Conservation (phyloP, 1,139 yeast genomes). For the Candida freyschussii region DNA sequence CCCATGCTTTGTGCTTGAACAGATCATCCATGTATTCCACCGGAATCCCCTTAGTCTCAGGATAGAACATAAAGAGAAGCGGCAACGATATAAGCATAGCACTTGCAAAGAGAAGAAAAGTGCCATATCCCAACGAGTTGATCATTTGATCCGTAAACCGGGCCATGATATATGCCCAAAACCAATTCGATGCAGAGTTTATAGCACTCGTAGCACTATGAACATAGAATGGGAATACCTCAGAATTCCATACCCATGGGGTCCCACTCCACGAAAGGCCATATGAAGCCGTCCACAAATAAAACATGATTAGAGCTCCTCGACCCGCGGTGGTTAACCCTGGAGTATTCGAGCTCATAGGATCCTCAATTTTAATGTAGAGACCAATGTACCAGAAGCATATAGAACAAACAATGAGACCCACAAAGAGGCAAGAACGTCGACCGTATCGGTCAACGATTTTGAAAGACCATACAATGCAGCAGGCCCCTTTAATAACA, state of each 20-base stretch:
- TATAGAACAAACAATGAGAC: constrained; percentile 41
- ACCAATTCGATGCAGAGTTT: constrained; percentile 41
- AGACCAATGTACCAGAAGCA: constrained; percentile 46
- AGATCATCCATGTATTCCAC: constrained; percentile 38
- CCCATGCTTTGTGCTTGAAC: constrained; percentile 27
- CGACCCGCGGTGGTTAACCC: constrained; percentile 36
- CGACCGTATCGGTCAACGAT: constrained; percentile 16
- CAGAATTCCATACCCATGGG: constrained; percentile 42
- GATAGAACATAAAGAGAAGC: constrained; percentile 35
- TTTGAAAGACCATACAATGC: constrained; percentile 31
- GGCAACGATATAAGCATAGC: constrained; percentile 33
- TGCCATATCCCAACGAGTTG: constrained; percentile 35
- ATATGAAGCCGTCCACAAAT: constrained; percentile 41
- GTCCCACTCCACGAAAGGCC: constrained; percentile 44
- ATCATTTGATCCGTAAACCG: constrained; percentile 41
- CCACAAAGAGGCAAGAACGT: constrained; percentile 38
- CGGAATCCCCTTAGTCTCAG: constrained; percentile 41
- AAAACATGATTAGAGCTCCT: constrained; percentile 42
- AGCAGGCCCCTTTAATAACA: constrained; percentile 44
- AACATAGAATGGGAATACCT: constrained; percentile 38
- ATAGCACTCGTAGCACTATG: constrained; percentile 40
- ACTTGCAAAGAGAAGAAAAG: constrained; percentile 39
- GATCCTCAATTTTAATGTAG: constrained; percentile 36
- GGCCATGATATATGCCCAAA: constrained; percentile 43
- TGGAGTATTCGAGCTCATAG: background rate